Conservation (phyloP, 139 green algal species). For the Coccomyxa sp. region DNA sequence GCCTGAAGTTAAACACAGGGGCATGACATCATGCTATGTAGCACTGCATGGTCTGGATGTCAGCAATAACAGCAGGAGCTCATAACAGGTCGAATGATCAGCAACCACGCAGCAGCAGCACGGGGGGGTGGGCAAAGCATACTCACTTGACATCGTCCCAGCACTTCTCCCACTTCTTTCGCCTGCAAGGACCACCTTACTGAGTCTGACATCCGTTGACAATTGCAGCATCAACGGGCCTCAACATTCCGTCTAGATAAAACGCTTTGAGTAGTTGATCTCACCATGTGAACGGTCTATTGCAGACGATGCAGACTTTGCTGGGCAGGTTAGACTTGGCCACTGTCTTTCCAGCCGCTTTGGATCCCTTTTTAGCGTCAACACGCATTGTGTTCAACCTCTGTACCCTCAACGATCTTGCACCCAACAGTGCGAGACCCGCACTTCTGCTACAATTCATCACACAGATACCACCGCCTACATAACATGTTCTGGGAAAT, state of each 20-base stretch:
- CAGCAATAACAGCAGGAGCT: no score
- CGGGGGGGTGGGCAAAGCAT: no score
- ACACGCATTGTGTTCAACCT: no score
- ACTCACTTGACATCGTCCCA: background rate
- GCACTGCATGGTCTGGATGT: no score
- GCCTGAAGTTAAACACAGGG: background rate
- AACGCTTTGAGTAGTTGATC: background rate
- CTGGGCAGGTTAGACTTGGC: background rate
- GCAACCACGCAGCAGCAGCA: background rate
- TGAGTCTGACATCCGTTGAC: background rate
- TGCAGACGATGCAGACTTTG: background rate
- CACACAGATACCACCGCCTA: no score
- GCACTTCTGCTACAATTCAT: no score
- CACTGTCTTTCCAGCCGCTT: background rate
- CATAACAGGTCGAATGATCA: no score
- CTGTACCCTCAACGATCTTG: no score
- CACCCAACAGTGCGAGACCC: no score
- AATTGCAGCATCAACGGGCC: background rate
- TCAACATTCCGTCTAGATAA: background rate
- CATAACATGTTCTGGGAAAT: no score
- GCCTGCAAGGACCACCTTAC: background rate
- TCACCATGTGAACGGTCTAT: background rate
- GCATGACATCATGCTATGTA: background rate
- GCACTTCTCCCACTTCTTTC: background rate
- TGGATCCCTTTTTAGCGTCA: background rate